Conservation (phyloP, 1,284 basidiomycete species). For the Irpex lacteus region DNA sequence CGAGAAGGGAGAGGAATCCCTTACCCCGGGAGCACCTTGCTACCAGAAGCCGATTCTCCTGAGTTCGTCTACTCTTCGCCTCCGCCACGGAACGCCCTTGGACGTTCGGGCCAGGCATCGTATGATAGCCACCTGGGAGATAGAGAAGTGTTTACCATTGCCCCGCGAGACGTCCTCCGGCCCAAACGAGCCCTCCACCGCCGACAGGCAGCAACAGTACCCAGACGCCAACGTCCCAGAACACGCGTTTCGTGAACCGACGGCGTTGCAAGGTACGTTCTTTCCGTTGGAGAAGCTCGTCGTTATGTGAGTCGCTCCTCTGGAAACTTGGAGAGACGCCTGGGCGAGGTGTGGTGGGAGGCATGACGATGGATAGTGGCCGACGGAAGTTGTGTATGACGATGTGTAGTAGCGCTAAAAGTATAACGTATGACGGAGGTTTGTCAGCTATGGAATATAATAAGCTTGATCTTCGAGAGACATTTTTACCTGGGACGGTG, state of each 20-base stretch:
- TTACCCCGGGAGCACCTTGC: neutral
- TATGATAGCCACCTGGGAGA: neutral
- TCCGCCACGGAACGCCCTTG: too few relatives aligned
- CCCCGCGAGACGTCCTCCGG: conserved; percentile 42
- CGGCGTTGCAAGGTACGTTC: conserved; percentile 67
- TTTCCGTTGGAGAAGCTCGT: conserved; percentile 72
- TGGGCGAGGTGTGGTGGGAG: conserved; percentile 26
- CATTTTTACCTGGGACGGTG: conserved; percentile 60
- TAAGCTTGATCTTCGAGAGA: too few relatives aligned
- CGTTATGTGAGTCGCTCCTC: conserved; percentile 33
- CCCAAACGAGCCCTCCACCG: conserved; percentile 51
- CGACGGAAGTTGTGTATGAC: conserved; percentile 65
- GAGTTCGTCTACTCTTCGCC: neutral
- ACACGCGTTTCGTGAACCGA: conserved; percentile 57
- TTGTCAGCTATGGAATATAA: too few relatives aligned
- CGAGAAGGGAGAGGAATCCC: neutral
- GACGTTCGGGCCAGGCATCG: too few relatives aligned
- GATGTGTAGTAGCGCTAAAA: conserved; percentile 60
- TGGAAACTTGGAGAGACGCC: conserved; percentile 25
- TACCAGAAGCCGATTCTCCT: neutral
- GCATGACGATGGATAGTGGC: conserved; percentile 66
- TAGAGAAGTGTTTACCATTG: conserved; percentile 34
- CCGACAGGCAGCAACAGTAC: conserved; percentile 52
- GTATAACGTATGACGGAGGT: too few relatives aligned
- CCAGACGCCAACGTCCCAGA: conserved; percentile 77